phyloP scores from a whole-genome alignment of 495 filamentous ascomycete species.

The Aspergillus coremiiformis region DNA sequence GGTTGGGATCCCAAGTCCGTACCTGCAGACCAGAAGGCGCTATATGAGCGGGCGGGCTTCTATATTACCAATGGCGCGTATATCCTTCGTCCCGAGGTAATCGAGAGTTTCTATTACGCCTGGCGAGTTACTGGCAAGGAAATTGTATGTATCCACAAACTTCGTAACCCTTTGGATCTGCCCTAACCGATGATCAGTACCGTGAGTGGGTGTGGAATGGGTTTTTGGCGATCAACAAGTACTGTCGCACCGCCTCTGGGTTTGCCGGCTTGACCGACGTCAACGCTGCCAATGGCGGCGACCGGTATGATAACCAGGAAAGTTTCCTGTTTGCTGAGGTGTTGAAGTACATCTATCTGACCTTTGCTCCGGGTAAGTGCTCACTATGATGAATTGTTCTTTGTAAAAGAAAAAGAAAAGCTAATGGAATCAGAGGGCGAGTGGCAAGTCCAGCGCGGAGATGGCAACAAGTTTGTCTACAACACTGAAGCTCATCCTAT shows the following conservation, averaged over 20 bases:
- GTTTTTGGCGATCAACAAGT: slow-evolving; percentile 62
- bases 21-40: slow-evolving; percentile 41
- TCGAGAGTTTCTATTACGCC: slow-evolving; percentile 86
- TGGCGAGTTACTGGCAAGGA: slow-evolving; percentile 67
- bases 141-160: slow-evolving; percentile 21
- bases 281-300: slow-evolving; percentile 54
- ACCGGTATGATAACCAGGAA: slow-evolving; percentile 65
- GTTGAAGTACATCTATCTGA: slow-evolving; percentile 76
- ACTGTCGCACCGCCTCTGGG: slow-evolving; percentile 56
- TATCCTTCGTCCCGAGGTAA: slow-evolving; percentile 72
- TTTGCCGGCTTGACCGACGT: slow-evolving; percentile 62
- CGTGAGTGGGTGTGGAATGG: slow-evolving; percentile 82
- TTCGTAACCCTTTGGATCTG: not conserved
- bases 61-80: slow-evolving; percentile 60
- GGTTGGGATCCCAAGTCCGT: slow-evolving; percentile 52
- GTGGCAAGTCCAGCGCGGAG: slow-evolving; percentile 57
- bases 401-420: not conserved
- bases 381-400: not conserved
- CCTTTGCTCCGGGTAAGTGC: slow-evolving; percentile 21
- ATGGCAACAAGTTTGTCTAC: slow-evolving; percentile 62
- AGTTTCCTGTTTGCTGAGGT: slow-evolving; percentile 90
- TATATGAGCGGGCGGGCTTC: slow-evolving; percentile 64
- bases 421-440: slow-evolving; percentile 40
- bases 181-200: slow-evolving; percentile 45
- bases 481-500: slow-evolving; percentile 85